A percentile compares a stretch with the other conserved stretches of the same genome.
These are phyloP conservation scores for Edaphochlamys debaryana DNA, from an alignment of 139 green algal species.

Conservation along the genomic window DNA sequence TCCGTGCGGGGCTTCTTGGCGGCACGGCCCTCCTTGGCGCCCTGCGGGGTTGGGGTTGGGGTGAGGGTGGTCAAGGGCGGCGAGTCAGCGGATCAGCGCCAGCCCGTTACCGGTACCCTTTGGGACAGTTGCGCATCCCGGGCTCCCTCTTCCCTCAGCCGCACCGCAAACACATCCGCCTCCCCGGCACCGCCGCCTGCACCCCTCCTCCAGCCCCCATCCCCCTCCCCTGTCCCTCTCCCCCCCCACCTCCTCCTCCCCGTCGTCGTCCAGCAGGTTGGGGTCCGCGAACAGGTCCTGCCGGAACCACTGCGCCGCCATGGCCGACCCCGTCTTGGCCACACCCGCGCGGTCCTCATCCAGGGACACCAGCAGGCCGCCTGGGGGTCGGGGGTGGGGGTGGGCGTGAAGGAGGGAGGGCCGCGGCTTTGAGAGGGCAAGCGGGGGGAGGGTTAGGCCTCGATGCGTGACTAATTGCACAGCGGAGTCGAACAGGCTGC, in stretches of 20 bases:
- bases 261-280: slow-evolving; percentile 57
- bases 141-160: too few relatives aligned
- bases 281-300: slow-evolving; percentile 82
- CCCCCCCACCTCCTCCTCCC: slow-evolving; percentile 26
- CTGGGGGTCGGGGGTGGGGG: neutral
- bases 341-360: slow-evolving; percentile 72
- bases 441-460: neutral
- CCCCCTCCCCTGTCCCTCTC: too few relatives aligned
- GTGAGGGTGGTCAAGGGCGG: too few relatives aligned
- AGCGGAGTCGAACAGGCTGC: too few relatives aligned
- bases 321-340: slow-evolving; percentile 58
- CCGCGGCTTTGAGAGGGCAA: neutral
- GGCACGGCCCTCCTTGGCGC: slow-evolving; percentile 9
- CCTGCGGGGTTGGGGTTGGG: too few relatives aligned
- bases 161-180: neutral
- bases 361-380: slow-evolving; percentile 78
- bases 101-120: too few relatives aligned
- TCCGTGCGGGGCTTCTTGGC: slow-evolving; percentile 26
- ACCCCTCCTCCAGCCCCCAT: slow-evolving; percentile 13
- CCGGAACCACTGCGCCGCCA: slow-evolving; percentile 87
- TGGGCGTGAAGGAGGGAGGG: too few relatives aligned
- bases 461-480: too few relatives aligned
- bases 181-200: neutral
- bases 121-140: too few relatives aligned
- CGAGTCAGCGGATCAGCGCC: too few relatives aligned